Conservation (phyloP, 768 basidiomycete species). For the Kwoniella botswanensis region DNA sequence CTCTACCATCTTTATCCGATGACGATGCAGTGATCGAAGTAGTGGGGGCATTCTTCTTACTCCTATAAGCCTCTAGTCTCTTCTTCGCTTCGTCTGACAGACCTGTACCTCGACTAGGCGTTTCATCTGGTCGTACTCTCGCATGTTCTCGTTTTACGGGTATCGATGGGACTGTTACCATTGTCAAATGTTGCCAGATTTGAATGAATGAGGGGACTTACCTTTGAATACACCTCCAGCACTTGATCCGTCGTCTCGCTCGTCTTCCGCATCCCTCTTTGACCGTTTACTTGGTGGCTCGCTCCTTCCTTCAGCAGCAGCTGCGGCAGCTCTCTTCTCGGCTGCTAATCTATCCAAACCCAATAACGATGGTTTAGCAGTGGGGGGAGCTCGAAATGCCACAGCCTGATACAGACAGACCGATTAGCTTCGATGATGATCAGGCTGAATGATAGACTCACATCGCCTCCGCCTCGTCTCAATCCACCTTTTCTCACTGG, state of each 20-base stretch:
- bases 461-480: constrained; percentile 65
- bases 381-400: constrained; percentile 77
- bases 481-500: constrained; percentile 78
- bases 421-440: constrained; percentile 12
- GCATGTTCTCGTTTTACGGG: constrained; percentile 68
- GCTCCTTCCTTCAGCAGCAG: constrained; percentile 61
- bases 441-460: constrained; percentile 8
- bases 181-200: neutral
- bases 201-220: constrained; percentile 54
- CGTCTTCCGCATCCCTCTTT: constrained; percentile 65
- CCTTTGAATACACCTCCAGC: constrained; percentile 84
- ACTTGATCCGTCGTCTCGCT: constrained; percentile 51
- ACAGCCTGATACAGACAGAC: constrained; percentile 65
- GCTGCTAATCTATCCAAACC: constrained; percentile 86
- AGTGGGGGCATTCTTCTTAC: constrained; percentile 68
- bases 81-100: constrained; percentile 75
- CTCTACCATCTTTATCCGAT: constrained; percentile 23
- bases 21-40: constrained; percentile 34
- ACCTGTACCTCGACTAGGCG: constrained; percentile 90
- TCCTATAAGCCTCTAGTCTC: constrained; percentile 76
- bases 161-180: constrained; percentile 72
- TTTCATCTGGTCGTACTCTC: constrained; percentile 82
- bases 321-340: constrained; percentile 74
- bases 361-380: constrained; percentile 74
- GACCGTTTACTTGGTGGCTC: constrained; percentile 65